Evolutionary conservation across 148 eudicot genomes (phyloP).

Genomic region (Amaranthus hypochondriacus): DNA sequence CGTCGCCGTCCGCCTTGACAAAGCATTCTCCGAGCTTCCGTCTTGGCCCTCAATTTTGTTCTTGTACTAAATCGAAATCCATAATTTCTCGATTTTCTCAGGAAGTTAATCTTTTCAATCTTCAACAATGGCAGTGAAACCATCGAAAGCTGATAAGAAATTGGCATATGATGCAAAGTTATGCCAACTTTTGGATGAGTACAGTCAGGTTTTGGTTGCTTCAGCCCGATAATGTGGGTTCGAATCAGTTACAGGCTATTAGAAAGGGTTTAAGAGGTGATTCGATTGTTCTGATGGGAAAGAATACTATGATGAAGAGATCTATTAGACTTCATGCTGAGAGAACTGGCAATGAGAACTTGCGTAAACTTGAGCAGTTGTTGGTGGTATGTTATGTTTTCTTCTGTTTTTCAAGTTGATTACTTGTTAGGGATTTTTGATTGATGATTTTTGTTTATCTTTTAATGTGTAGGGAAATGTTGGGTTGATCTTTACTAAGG

Average conservation of each 20-base stretch:
- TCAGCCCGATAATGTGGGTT: constrained; percentile 64
- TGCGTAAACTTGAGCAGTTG: constrained; percentile 41
- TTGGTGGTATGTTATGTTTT: constrained; percentile 37
- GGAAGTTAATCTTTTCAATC: neutral
- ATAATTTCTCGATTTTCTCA: neutral
- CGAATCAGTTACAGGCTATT: constrained; percentile 58
- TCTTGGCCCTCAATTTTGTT: constrained; percentile 47
- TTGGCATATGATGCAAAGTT: constrained; percentile 45
- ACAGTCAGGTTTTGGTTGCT: constrained; percentile 47
- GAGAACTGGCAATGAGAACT: constrained; percentile 49
- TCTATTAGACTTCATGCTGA: constrained; percentile 53
- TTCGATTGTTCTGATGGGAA: constrained; percentile 63
- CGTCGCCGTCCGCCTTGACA: constrained; percentile 41
- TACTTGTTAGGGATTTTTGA: neutral
- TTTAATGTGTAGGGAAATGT: constrained; percentile 46
- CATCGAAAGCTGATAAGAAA: constrained; percentile 59
- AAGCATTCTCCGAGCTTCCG: constrained; percentile 1
- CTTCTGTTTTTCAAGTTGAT: neutral
- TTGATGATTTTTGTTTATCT: neutral
- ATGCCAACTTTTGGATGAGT: constrained; percentile 51
- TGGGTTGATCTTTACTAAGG: constrained; percentile 71
- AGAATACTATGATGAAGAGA: constrained; percentile 83
- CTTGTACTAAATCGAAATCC: neutral
- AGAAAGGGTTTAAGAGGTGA: constrained; percentile 55
- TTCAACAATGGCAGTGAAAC: constrained; percentile 40